These are phyloP conservation scores for Smallanthus sonchifolius DNA, from an alignment of 129 eudicot species.

Conservation along the genomic window DNA sequence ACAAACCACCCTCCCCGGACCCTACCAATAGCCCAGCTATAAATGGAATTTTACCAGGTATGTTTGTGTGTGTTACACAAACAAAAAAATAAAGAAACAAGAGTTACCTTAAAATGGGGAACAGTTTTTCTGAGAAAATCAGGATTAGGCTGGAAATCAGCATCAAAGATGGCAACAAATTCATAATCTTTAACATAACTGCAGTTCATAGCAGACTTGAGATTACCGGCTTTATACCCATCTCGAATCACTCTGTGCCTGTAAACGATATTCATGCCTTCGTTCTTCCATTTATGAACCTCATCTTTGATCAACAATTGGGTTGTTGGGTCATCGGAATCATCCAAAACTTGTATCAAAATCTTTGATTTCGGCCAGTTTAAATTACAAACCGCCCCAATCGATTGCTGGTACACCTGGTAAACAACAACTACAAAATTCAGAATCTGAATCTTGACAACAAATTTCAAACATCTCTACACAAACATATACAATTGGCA, in stretches of 20 bases:
- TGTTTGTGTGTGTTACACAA: not conserved
- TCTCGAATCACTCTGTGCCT: slow-evolving; percentile 70
- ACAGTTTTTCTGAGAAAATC: slow-evolving; percentile 75
- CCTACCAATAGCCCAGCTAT: no score
- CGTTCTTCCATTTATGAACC: slow-evolving; percentile 73
- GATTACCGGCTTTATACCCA: slow-evolving; percentile 95
- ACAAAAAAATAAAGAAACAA: not conserved
- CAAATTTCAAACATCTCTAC: not conserved
- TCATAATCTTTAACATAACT: slow-evolving; percentile 90
- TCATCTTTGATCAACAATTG: slow-evolving; percentile 79
- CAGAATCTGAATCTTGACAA: not conserved
- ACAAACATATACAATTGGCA: not conserved
- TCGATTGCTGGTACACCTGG: slow-evolving; percentile 94
- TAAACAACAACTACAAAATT: slow-evolving; percentile 12
- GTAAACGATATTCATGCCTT: slow-evolving; percentile 79
- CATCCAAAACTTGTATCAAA: slow-evolving; percentile 81
- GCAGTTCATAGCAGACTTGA: slow-evolving; percentile 91
- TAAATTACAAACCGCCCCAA: slow-evolving; percentile 79
- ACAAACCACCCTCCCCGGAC: no score
- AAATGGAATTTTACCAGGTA: no score
- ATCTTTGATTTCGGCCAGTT: slow-evolving; percentile 86
- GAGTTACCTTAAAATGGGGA: slow-evolving; percentile 80
- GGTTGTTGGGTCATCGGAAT: slow-evolving; percentile 75
- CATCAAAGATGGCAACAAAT: slow-evolving; percentile 91
- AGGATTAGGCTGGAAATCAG: slow-evolving; percentile 86